Evolutionary conservation across 2,329 filamentous ascomycete species (phyloP).

Genomic region (Gnomoniopsis smithogilvyi): DNA sequence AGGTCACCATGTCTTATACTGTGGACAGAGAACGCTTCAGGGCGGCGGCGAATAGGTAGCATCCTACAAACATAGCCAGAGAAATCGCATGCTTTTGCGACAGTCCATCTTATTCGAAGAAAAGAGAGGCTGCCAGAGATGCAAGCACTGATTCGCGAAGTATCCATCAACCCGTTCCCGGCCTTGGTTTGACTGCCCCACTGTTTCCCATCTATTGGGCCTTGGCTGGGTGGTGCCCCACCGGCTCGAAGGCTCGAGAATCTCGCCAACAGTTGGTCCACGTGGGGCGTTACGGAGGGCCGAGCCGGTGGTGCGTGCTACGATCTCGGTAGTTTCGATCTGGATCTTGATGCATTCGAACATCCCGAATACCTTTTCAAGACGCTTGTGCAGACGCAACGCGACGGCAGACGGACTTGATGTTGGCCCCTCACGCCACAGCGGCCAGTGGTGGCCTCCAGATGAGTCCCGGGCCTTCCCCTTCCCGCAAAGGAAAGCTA

Average conservation of each 20-base stretch:
- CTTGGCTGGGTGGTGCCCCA: not conserved
- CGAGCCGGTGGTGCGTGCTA: not conserved
- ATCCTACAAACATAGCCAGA: not conserved
- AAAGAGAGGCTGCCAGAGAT: not conserved
- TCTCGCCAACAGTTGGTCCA: conserved; percentile 16
- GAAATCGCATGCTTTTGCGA: not conserved
- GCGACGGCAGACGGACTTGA: not conserved
- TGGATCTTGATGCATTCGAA: not conserved
- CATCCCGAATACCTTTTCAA: not conserved
- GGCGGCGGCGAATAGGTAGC: too few relatives aligned
- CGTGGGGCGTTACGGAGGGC: conserved; percentile 10
- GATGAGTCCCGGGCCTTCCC: too few relatives aligned
- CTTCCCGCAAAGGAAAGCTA: too few relatives aligned
- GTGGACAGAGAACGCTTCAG: not conserved
- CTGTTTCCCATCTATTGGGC: conserved; percentile 1
- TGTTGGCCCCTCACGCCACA: too few relatives aligned
- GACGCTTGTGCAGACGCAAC: not conserved
- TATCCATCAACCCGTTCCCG: not conserved
- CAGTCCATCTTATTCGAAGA: not conserved
- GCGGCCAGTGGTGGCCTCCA: too few relatives aligned
- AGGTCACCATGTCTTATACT: not conserved
- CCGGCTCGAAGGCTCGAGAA: conserved; percentile 16
- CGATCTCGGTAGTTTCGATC: not conserved
- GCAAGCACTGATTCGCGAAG: not conserved
- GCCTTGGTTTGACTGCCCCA: conserved; percentile 3